These are phyloP conservation scores for Sordariomycetes sp. DNA, from an alignment of 2,329 filamentous ascomycete genomes.

Conservation along the genomic window DNA sequence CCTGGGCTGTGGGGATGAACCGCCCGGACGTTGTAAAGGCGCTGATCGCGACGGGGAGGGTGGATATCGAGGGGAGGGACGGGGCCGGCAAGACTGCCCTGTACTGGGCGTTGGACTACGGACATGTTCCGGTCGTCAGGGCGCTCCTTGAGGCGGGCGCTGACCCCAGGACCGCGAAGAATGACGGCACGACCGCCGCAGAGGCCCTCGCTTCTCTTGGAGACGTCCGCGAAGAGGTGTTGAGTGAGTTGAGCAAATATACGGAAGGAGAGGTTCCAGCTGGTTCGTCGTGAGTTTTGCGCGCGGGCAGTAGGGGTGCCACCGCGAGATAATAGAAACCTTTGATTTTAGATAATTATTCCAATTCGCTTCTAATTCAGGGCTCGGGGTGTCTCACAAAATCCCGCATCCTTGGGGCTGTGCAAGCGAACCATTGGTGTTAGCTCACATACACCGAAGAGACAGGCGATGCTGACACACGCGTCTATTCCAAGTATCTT, in stretches of 20 bases:
- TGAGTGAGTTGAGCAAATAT: background rate
- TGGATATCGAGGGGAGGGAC: slow-evolving; percentile 19
- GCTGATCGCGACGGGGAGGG: slow-evolving; percentile 16
- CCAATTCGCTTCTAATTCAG: too few species aligned
- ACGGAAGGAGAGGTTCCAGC: background rate
- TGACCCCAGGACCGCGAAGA: slow-evolving; percentile 3
- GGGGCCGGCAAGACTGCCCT: slow-evolving; percentile 16
- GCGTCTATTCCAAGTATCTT: too few species aligned
- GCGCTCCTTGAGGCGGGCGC: slow-evolving; percentile 10
- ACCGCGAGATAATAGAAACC: too few species aligned
- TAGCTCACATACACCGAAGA: too few species aligned
- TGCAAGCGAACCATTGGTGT: too few species aligned
- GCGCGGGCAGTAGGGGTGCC: too few species aligned
- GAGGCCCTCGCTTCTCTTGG: background rate
- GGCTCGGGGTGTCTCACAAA: too few species aligned
- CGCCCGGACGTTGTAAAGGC: slow-evolving; percentile 15
- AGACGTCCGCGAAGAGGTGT: background rate
- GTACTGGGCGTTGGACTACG: slow-evolving; percentile 22
- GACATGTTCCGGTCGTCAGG: slow-evolving; percentile 15
- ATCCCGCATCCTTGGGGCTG: too few species aligned
- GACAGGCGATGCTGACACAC: too few species aligned
- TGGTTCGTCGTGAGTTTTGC: too few species aligned
- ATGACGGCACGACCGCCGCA: background rate
- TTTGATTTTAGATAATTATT: too few species aligned
- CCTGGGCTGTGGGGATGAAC: slow-evolving; percentile 19